Evolutionary conservation across 2,329 filamentous ascomycete genomes (phyloP), one percentile per base, ranked within the genome.

Genomic region (Clarireedia paspali): DNA sequence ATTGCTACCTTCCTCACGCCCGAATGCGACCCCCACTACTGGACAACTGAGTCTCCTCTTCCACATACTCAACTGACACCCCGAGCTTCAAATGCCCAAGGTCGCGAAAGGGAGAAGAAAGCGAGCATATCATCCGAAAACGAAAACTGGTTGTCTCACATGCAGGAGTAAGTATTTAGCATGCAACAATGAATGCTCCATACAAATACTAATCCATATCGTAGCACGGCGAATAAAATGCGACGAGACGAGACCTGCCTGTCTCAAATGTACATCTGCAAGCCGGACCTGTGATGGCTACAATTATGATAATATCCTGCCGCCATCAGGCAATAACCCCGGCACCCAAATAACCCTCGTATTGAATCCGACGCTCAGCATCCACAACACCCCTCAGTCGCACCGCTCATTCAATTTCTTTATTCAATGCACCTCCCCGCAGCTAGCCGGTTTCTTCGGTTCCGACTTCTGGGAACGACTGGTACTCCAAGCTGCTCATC

Each of bases 361-460:
- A 9, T 17, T 47, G 24, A 17, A 27, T n/a, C 56, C 59, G 36
- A 45, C 54, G 10, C 48, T 52, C 51, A 46, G 57, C 6, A 57
- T 60, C n/a, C 17, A 50, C 20, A 40, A 42, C 5, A 57, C 57
- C 5, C 24, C 57, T 20, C 30, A 57, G 44, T 51, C 49, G 42
- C 47, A 30, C 12, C 30, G 47, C 46, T 83, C 84, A 62, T 84
- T 84, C 64, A 74, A 81, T 53, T 70, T 83, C 9, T 85, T 85
- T 62, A 76, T 77, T 45, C 70, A 77, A 20, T 77, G 79, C 36
- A 84, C 84, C 0, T 78, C 80, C 2, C 77, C 71, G 34, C 81
- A 84, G 62, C 71, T 87, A 9, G 83, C 82, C 0, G 82, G 83
- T 15, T 85, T 82, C 64, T 86, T 85, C 58, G 79, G 84, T 62